phyloP scores from a whole-genome alignment of 257 asterid genomes.

The Solanum infundibuliforme region DNA sequence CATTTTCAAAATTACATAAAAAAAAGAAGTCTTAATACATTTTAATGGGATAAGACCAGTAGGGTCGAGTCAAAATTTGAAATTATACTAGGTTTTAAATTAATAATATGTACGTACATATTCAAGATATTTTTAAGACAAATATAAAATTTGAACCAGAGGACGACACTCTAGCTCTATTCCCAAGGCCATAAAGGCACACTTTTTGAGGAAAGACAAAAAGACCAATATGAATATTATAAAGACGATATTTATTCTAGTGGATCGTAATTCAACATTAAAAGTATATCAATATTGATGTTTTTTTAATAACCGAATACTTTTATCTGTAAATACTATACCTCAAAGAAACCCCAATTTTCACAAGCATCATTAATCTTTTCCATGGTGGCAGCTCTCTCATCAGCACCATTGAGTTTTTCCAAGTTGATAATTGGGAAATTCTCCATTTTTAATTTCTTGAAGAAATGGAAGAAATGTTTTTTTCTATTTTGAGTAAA shows the following conservation, averaged over 20 bases:
- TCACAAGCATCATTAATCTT: slow-evolving; percentile 11
- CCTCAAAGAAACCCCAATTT: slow-evolving; percentile 22
- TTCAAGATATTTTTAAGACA: background rate
- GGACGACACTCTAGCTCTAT: background rate
- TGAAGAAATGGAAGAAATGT: background rate
- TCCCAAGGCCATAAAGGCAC: background rate
- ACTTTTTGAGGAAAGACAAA: background rate
- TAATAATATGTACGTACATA: background rate
- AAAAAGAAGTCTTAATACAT: background rate
- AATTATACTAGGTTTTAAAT: background rate
- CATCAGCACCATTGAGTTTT: slow-evolving; percentile 4
- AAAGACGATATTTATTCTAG: background rate
- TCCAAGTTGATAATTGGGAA: slow-evolving; percentile 15
- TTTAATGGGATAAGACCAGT: background rate
- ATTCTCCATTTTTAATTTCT: background rate
- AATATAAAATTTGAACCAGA: background rate
- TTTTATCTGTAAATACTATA: background rate
- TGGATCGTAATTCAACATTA: background rate
- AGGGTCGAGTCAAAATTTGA: background rate
- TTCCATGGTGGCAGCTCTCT: slow-evolving; percentile 5
- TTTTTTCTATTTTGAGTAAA: background rate
- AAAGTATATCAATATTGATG: background rate
- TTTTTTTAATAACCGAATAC: background rate
- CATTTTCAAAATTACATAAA: background rate
- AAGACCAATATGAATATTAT: background rate